These are phyloP conservation scores for Paralagenidium karlingii DNA, from an alignment of 352 stramenopile species.

Conservation along the genomic window DNA sequence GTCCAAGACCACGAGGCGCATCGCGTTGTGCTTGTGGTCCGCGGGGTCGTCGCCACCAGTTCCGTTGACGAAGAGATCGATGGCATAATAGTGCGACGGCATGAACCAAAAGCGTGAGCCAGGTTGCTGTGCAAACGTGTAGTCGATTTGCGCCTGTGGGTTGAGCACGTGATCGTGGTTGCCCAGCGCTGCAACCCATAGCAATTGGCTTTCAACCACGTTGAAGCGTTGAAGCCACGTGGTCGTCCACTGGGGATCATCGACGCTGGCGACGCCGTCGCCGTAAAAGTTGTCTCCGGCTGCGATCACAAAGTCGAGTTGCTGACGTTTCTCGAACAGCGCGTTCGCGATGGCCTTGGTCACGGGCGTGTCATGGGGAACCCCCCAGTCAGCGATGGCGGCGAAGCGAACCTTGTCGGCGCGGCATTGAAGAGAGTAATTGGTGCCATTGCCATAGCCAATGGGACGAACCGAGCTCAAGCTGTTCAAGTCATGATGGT, in stretches of 20 bases:
- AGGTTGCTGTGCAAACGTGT: conserved; percentile 3
- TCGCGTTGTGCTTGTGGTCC: too few relatives aligned
- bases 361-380: too few relatives aligned
- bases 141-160: conserved; percentile 17
- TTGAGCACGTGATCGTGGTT: conserved; percentile 27
- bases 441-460: too few relatives aligned
- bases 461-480: too few relatives aligned
- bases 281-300: conserved; percentile 14
- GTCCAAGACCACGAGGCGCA: conserved; percentile 20
- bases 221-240: conserved; percentile 9
- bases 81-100: conserved; percentile 18
- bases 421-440: too few relatives aligned
- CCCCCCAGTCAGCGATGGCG: too few relatives aligned
- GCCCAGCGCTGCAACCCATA: conserved; percentile 12
- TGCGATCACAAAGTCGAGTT: conserved; percentile 12
- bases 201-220: conserved; percentile 7
- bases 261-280: conserved; percentile 6
- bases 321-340: too few relatives aligned
- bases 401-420: too few relatives aligned
- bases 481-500: too few relatives aligned
- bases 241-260: conserved; percentile 10
- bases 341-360: too few relatives aligned
- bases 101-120: conserved; percentile 23
- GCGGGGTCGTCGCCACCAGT: too few relatives aligned
- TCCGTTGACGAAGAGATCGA: too few relatives aligned